A percentile compares a stretch with the other conserved stretches of the same genome.
These are phyloP conservation scores for Mortierella claussenii DNA, from an alignment of 192 early-diverging fungal species.

Conservation along the genomic window DNA sequence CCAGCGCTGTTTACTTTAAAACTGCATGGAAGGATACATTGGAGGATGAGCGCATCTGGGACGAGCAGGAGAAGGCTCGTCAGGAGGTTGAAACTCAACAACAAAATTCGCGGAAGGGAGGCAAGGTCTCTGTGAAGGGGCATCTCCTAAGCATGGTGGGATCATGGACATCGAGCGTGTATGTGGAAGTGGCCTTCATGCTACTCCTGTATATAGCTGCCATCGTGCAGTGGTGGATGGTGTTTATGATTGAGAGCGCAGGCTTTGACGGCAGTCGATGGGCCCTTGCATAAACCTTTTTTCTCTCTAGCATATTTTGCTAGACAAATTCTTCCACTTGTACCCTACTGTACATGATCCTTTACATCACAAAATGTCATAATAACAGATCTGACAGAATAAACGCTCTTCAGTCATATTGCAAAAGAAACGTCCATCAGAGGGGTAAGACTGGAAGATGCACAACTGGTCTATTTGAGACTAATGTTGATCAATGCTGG, in stretches of 20 bases:
- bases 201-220: constrained; percentile 36
- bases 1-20: constrained; percentile 27
- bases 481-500: constrained; percentile 21
- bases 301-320: too few species aligned
- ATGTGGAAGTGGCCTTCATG: constrained; percentile 48
- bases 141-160: constrained; percentile 24
- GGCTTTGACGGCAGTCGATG: constrained; percentile 49
- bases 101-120: too few species aligned
- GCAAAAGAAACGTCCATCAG: too few species aligned
- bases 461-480: constrained; percentile 16
- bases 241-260: constrained; percentile 41
- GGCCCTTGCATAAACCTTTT: constrained; percentile 48
- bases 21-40: constrained; percentile 46
- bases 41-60: constrained; percentile 47
- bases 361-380: too few species aligned
- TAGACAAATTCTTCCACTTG: too few species aligned
- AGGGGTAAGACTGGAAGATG: too few species aligned
- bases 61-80: constrained; percentile 27
- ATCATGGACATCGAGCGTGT: constrained; percentile 44
- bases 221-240: constrained; percentile 46
- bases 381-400: too few species aligned
- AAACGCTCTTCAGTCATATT: too few species aligned
- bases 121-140: constrained; percentile 12
- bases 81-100: background rate
- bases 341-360: too few species aligned